Base-by-base conservation (phyloP, 1,139 yeast species). In the Scheffersomyces lignicola region DNA sequence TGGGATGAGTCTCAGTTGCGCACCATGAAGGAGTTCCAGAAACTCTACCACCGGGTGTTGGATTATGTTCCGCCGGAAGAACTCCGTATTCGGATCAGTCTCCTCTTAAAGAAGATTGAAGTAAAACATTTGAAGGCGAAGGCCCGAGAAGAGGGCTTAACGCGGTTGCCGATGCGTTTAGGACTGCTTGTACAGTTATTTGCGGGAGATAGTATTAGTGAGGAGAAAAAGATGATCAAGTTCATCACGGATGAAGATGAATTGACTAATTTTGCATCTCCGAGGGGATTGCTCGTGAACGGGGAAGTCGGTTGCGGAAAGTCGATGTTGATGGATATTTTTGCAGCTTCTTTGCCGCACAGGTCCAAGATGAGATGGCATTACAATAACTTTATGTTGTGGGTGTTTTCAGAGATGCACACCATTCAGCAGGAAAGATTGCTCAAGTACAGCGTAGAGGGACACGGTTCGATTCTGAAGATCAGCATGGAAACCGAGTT, bases 251-350 rank as follows among this genome's bases (percentile, higher is more conserved):
- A 80, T 49, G 86, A 80, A 47, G 88, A 83, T 40, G 85, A 80
- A 44, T 52, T 81, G 29, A 50, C 58, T n/a, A 69, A 73, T 37
- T 68, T 78, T 41, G 62, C 73, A 2, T 65, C 83, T 0, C 89
- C 89, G 0, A 81, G 75, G 39, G 89, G 90, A 0, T 56, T 83
- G 4, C 51, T 83, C 32, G 57, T 83, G 5, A 80, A 82, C 50
- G 90, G 90, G 2, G 88, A 80, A 42, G 89, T 83, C 3, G 89
- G 89, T 0, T 79, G 85, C 49, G 90, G 90, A 2, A 83, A 83
- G 49, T 78, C 87, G 2, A 77, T 83, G 83, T 54, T 83, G 33
- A 76, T 82, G 78, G 89, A 82, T 47, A 73, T 83, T 15, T 82
- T 83, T 61, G 88, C 88, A 1, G 65, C 69, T 29, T 69, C 83